Percentiles rank a stretch among this genome's conserved stretches.
These are phyloP conservation scores for Neurospora discreta DNA, from an alignment of 495 filamentous ascomycete species.

Conservation along the genomic window DNA sequence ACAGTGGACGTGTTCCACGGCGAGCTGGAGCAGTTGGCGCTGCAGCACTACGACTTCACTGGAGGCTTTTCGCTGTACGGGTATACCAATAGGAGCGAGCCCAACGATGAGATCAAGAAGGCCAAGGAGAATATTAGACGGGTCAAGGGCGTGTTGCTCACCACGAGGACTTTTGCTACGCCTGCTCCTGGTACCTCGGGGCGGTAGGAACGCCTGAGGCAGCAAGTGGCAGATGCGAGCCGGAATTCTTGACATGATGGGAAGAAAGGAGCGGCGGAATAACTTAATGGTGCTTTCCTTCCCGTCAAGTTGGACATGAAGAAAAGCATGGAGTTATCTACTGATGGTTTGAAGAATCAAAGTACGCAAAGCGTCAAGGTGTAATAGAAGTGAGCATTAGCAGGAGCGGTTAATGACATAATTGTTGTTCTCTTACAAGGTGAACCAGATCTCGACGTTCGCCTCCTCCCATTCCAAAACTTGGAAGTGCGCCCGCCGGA, in stretches of 20 bases:
- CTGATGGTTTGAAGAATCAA: background rate
- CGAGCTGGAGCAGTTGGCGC: conserved; percentile 32
- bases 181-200: background rate
- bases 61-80: conserved; percentile 30
- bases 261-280: background rate
- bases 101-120: conserved; percentile 63
- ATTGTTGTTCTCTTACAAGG: background rate
- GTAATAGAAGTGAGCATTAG: conserved; percentile 3
- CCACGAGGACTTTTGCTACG: conserved; percentile 53
- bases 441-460: too few species aligned
- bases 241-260: background rate
- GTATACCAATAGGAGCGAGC: conserved; percentile 35
- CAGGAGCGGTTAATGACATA: background rate
- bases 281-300: background rate
- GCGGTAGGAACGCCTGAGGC: background rate
- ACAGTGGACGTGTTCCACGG: conserved; percentile 37
- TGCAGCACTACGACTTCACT: conserved; percentile 13
- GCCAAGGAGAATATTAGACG: conserved; percentile 77
- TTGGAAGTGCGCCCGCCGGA: too few species aligned
- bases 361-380: background rate
- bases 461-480: too few species aligned
- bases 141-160: conserved; percentile 88
- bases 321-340: background rate
- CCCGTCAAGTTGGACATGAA: background rate
- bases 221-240: background rate